A percentile compares a stretch with the other conserved stretches of the same genome.
Conservation (phyloP, 345 rosid species). For the Hypericum androsaemum region DNA sequence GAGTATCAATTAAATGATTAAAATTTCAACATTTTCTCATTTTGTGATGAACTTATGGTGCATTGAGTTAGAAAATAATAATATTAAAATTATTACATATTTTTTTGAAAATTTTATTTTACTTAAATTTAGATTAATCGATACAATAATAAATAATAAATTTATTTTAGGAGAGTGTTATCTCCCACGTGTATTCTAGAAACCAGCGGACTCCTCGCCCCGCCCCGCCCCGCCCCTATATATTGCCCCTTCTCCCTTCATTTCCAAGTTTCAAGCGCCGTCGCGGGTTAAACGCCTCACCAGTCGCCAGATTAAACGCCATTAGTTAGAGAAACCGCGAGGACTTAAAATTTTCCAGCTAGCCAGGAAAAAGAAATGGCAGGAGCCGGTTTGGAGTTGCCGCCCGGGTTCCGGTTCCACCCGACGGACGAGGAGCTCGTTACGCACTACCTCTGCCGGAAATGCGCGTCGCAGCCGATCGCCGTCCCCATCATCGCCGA, state of each 20-base stretch:
- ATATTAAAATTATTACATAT: no score
- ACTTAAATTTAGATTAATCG: no score
- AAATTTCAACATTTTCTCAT: no score
- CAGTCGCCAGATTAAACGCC: neutral
- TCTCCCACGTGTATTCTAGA: slow-evolving; percentile 41
- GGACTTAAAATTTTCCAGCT: neutral
- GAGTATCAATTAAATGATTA: no score
- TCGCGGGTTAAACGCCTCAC: slow-evolving; percentile 1
- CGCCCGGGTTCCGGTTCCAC: slow-evolving; percentile 91
- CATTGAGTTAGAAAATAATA: no score
- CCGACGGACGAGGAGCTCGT: slow-evolving; percentile 99
- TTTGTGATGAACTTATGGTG: no score
- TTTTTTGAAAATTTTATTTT: no score
- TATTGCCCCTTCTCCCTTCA: slow-evolving; percentile 26
- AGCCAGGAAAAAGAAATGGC: slow-evolving; percentile 18
- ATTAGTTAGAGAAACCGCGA: no score
- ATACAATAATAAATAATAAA: no score
- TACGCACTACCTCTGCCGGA: slow-evolving; percentile 71
- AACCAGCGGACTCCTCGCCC: slow-evolving; percentile 28
- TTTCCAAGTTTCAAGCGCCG: slow-evolving; percentile 60
- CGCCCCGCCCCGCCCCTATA: slow-evolving; percentile 29
- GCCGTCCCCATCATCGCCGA: slow-evolving; percentile 71
- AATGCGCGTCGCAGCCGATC: slow-evolving; percentile 63
- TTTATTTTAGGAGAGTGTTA: no score
- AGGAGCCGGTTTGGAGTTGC: slow-evolving; percentile 43